Percentiles rank a stretch among this genome's conserved stretches.
Conservation (phyloP, 2,329 filamentous ascomycete genomes). For the Hypocreales sp. region DNA sequence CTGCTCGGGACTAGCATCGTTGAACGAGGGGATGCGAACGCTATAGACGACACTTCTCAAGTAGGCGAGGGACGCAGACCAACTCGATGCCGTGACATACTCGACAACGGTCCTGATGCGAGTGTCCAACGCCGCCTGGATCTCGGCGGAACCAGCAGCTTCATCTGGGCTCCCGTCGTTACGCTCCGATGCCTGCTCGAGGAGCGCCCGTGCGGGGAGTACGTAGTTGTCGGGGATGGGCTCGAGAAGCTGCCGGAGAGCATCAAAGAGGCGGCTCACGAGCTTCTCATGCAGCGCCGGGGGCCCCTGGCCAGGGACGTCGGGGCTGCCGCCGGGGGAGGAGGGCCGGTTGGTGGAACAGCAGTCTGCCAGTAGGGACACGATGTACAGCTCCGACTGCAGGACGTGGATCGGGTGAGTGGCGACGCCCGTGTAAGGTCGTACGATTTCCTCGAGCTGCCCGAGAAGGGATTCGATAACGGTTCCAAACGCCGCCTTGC, state of each 20-base stretch:
- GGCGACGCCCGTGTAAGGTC: constrained; percentile 33
- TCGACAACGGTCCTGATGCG: constrained; percentile 42
- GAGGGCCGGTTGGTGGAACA: constrained; percentile 44
- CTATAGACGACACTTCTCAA: constrained; percentile 35
- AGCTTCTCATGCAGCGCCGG: constrained; percentile 32
- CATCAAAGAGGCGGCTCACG: constrained; percentile 38
- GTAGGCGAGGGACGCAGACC: constrained; percentile 43
- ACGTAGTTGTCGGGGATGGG: constrained; percentile 42
- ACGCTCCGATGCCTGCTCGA: constrained; percentile 32
- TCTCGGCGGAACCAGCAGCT: not conserved
- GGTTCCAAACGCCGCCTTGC: constrained; percentile 32
- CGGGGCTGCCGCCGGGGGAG: constrained; percentile 14
- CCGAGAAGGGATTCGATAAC: constrained; percentile 42
- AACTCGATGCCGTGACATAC: constrained; percentile 49
- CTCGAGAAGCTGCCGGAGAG: constrained; percentile 38
- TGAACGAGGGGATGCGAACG: constrained; percentile 27
- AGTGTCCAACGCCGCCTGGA: constrained; percentile 29
- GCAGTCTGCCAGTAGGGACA: constrained; percentile 48
- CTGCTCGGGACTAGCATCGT: constrained; percentile 19
- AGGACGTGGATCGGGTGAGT: constrained; percentile 44
- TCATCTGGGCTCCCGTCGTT: constrained; percentile 16
- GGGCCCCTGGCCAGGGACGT: constrained; percentile 3
- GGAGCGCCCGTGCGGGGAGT: constrained; percentile 38
- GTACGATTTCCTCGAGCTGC: constrained; percentile 41
- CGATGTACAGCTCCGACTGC: constrained; percentile 48